phyloP scores from a whole-genome alignment of 805 yeast genomes.

The Starmerella bacillaris region DNA sequence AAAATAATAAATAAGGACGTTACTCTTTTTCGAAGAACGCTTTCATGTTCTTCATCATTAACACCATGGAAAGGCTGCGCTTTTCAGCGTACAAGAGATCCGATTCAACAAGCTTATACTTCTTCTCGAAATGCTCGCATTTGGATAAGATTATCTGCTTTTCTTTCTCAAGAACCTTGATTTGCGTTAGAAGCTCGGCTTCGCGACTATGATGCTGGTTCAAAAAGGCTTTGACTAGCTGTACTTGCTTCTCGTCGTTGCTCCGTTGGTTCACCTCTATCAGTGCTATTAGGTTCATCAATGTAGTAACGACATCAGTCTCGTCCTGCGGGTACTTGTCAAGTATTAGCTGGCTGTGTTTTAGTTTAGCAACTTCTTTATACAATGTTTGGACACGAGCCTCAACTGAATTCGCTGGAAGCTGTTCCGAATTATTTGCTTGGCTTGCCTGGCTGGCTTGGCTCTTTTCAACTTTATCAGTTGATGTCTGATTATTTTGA shows the following conservation, averaged over 20 bases:
- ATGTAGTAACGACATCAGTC: background rate
- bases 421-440: background rate
- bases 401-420: no score
- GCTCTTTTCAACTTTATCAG: background rate
- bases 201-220: constrained; percentile 12
- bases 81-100: constrained; percentile 10
- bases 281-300: background rate
- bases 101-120: constrained; percentile 1
- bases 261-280: constrained; percentile 6
- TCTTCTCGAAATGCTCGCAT: constrained; percentile 9
- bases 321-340: background rate
- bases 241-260: constrained; percentile 4
- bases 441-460: background rate
- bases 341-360: constrained; percentile 2
- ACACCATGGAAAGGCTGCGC: constrained; percentile 11
- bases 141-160: constrained; percentile 8
- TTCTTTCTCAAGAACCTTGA: constrained; percentile 5
- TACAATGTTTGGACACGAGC: constrained; percentile 3
- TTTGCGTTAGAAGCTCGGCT: constrained; percentile 7
- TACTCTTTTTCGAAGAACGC: constrained; percentile 4
- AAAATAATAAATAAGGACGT: no score
- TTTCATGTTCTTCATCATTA: constrained; percentile 10
- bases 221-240: constrained; percentile 7
- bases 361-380: constrained; percentile 4
- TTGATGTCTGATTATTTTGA: background rate